Conservation (phyloP, 352 stramenopile genomes). For the Elongisporangium prolatum region DNA sequence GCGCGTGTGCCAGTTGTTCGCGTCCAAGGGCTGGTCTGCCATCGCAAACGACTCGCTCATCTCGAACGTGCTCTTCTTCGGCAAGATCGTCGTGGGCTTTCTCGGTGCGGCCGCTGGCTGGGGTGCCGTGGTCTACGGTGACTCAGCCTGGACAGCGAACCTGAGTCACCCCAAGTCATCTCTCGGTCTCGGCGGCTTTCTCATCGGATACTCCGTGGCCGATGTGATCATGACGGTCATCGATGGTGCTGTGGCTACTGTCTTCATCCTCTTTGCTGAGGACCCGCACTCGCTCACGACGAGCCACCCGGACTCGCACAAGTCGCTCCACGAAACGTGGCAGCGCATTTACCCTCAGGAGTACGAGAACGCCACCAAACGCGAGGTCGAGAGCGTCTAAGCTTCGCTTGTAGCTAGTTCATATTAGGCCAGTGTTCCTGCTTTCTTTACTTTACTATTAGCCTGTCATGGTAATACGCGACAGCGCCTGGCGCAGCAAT, state of each 20-base stretch:
- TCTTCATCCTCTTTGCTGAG: constrained; percentile 84
- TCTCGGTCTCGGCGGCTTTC: constrained; percentile 42
- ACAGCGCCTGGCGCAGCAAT: constrained; percentile 5
- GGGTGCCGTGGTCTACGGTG: constrained; percentile 27
- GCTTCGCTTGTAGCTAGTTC: not conserved
- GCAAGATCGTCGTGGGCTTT: constrained; percentile 56
- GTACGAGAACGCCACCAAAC: constrained; percentile 36
- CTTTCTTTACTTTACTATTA: not conserved
- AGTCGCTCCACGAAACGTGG: constrained; percentile 35
- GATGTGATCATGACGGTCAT: constrained; percentile 71
- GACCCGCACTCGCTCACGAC: constrained; percentile 46
- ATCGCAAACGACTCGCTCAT: constrained; percentile 75
- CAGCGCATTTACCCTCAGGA: constrained; percentile 49
- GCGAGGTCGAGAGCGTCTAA: constrained; percentile 22
- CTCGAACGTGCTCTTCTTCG: constrained; percentile 47
- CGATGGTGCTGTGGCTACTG: constrained; percentile 66
- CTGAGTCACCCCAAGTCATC: constrained; percentile 34
- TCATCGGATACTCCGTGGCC: constrained; percentile 18
- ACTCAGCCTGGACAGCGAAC: constrained; percentile 37
- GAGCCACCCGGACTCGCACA: constrained; percentile 33
- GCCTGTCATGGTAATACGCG: not conserved
- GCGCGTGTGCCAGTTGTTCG: constrained; percentile 50
- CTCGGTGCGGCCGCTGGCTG: constrained; percentile 39
- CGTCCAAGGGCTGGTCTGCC: constrained; percentile 45
- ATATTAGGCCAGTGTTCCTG: not conserved